phyloP scores from a whole-genome alignment of 148 eudicot species.

The Rhododendron mucronatum region DNA sequence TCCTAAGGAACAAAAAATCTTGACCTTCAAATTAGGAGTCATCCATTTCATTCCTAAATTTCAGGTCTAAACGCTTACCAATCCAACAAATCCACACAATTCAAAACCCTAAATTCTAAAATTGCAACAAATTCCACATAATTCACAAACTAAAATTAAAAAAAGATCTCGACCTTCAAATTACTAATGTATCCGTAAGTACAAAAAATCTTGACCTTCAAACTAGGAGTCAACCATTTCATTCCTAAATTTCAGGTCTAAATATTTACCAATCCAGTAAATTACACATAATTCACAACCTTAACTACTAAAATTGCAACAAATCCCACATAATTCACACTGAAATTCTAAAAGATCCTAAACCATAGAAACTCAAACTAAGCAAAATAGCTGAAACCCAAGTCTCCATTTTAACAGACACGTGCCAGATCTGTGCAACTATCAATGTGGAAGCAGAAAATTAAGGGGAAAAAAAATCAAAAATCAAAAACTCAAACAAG shows the following conservation, averaged over 20 bases:
- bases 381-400: not conserved
- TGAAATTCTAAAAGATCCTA: not conserved
- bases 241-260: not conserved
- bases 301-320: not conserved
- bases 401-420: not conserved
- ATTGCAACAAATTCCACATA: not conserved
- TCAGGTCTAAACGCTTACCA: not conserved
- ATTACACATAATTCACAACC: not conserved
- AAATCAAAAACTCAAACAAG: not conserved
- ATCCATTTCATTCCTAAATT: not conserved
- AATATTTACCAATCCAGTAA: not conserved
- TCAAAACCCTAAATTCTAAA: not conserved
- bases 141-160: not conserved
- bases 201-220: not conserved
- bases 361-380: not conserved
- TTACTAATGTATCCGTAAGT: not conserved
- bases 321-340: not conserved
- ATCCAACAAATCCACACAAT: not conserved
- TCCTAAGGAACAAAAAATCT: not conserved
- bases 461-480: not conserved
- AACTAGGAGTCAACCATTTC: not conserved
- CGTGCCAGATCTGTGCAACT: constrained; percentile 16
- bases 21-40: not conserved
- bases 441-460: constrained; percentile 1
- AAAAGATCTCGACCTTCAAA: not conserved